phyloP scores from a whole-genome alignment of 2,329 filamentous ascomycete species.

The Claviceps sp. region DNA sequence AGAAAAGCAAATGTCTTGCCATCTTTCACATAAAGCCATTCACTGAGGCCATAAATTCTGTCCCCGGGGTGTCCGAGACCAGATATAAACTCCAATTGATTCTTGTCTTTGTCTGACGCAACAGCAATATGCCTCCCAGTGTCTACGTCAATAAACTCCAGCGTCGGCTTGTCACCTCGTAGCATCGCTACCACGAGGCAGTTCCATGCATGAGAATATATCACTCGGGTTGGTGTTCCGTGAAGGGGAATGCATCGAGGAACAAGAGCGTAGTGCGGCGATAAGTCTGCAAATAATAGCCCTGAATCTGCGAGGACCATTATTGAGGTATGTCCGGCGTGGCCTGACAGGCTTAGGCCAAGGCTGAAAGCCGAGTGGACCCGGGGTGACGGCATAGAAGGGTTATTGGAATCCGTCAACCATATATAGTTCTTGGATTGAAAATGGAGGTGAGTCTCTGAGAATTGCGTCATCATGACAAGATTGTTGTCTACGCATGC shows the following conservation, averaged over 20 bases:
- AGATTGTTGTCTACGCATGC: conserved; percentile 36
- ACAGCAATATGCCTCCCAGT: conserved; percentile 38
- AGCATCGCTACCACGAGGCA: conserved; percentile 40
- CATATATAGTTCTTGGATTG: conserved; percentile 33
- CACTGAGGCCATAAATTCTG: conserved; percentile 44
- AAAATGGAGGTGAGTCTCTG: conserved; percentile 17
- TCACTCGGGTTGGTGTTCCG: conserved; percentile 35
- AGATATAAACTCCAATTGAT: conserved; percentile 34
- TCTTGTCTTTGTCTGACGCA: conserved; percentile 28
- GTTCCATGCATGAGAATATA: conserved; percentile 41
- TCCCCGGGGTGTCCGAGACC: conserved; percentile 45
- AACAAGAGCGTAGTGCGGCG: conserved; percentile 30
- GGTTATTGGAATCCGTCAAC: conserved; percentile 36
- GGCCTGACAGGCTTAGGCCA: conserved; percentile 23
- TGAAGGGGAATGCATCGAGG: conserved; percentile 34
- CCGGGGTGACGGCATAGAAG: conserved; percentile 30
- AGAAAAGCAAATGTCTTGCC: conserved; percentile 49
- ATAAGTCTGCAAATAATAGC: conserved; percentile 40
- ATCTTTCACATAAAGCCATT: conserved; percentile 49
- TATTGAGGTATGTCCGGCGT: conserved; percentile 26
- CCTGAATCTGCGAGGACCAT: conserved; percentile 36
- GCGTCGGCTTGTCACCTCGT: conserved; percentile 28
- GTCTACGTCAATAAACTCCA: conserved; percentile 43
- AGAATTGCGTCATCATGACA: conserved; percentile 27
- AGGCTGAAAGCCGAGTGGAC: conserved; percentile 36